Percentiles rank a stretch among this genome's conserved stretches.
Conservation (phyloP, 345 rosid genomes). For the Chamaenerion angustifolium region DNA sequence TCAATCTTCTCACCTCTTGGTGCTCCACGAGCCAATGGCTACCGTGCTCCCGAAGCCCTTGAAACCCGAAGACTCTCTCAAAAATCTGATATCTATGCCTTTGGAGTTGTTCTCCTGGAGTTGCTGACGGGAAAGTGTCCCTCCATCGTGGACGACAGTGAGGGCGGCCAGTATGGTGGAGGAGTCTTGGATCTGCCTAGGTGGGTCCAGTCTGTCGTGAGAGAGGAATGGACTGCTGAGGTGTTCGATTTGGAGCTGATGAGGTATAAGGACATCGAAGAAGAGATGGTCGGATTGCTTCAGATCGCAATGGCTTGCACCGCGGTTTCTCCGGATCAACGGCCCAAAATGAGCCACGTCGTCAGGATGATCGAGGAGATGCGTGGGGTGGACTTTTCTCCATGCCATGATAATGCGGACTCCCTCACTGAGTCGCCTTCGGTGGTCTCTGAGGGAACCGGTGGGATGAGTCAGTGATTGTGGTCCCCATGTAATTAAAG, state of each 20-base stretch:
- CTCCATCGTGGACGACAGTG: slow-evolving; percentile 27
- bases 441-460: slow-evolving; percentile 54
- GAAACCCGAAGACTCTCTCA: slow-evolving; percentile 43
- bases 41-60: slow-evolving; percentile 52
- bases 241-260: slow-evolving; percentile 86
- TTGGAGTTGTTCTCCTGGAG: slow-evolving; percentile 65
- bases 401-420: slow-evolving; percentile 39
- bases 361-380: slow-evolving; percentile 84
- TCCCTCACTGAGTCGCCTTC: slow-evolving; percentile 69
- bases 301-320: slow-evolving; percentile 92
- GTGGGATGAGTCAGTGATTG: slow-evolving; percentile 44
- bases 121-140: slow-evolving; percentile 75
- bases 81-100: slow-evolving; percentile 67
- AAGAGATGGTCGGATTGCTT: slow-evolving; percentile 90
- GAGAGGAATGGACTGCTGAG: slow-evolving; percentile 99
- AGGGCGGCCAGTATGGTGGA: slow-evolving; percentile 25
- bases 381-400: slow-evolving; percentile 60
- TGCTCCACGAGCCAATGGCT: slow-evolving; percentile 43
- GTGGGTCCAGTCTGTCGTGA: slow-evolving; percentile 92
- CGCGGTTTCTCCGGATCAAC: slow-evolving; percentile 74
- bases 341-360: slow-evolving; percentile 73
- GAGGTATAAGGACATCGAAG: slow-evolving; percentile 83
- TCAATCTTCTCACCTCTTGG: slow-evolving; percentile 30
- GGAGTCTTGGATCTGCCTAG: slow-evolving; percentile 56
- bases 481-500: no score